Conservation (phyloP, 495 filamentous ascomycete genomes). For the Talaromyces ruber region DNA sequence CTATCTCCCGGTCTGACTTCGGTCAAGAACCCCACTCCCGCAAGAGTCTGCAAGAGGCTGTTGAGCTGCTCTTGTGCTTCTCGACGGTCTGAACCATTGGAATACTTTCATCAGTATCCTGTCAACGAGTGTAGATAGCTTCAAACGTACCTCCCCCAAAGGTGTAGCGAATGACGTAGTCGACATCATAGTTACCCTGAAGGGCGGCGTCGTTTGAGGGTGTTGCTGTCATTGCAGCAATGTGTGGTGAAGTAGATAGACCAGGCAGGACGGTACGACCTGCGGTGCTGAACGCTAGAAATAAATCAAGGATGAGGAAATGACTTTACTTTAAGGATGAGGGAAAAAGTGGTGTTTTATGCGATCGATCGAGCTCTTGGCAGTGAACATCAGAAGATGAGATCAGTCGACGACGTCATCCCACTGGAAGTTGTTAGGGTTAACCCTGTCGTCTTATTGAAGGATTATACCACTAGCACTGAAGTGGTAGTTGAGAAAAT, state of each 20-base stretch:
- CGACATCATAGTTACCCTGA: conserved; percentile 60
- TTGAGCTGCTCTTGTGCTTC: conserved; percentile 65
- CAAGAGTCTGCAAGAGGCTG: conserved; percentile 63
- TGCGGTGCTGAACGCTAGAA: not conserved
- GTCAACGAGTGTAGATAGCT: not conserved
- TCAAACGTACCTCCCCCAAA: conserved; percentile 52
- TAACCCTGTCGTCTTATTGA: too few relatives aligned
- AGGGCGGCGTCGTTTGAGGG: conserved; percentile 17
- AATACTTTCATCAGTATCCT: not conserved
- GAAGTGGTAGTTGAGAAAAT: too few relatives aligned
- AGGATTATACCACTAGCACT: too few relatives aligned
- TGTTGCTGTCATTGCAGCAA: conserved; percentile 1
- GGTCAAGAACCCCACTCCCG: conserved; percentile 66
- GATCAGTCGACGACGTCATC: not conserved
- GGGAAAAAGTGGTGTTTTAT: not conserved
- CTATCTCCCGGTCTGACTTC: conserved; percentile 79
- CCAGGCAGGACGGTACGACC: not conserved
- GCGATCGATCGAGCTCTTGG: not conserved
- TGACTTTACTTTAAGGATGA: not conserved
- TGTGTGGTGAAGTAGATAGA: not conserved
- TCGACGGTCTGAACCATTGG: conserved; percentile 44
- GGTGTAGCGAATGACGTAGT: conserved; percentile 85
- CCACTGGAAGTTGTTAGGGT: not conserved
- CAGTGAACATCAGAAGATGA: not conserved
- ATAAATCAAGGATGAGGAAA: not conserved